These are phyloP conservation scores for Balamuthia mandrillaris DNA, from an alignment of 208 protist genomes.

Conservation along the genomic window DNA sequence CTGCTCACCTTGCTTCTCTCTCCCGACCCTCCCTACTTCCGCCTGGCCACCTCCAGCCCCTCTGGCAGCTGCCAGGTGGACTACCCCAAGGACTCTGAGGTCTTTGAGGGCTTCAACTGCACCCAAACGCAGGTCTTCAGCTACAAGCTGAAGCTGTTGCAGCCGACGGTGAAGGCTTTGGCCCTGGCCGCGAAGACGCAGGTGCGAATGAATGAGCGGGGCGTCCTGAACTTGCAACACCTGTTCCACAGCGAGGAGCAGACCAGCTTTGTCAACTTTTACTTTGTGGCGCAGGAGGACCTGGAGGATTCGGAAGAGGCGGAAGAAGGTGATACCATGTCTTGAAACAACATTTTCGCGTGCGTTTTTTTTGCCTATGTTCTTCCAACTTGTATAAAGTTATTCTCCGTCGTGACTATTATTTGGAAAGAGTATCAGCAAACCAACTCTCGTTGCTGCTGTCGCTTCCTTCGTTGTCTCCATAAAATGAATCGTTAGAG, in stretches of 20 bases:
- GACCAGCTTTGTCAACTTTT: constrained; percentile 16
- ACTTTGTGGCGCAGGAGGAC: background rate
- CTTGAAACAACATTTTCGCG: no score
- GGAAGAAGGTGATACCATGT: no score
- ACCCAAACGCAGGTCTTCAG: background rate
- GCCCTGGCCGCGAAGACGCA: background rate
- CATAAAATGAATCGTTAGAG: no score
- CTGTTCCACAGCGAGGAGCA: constrained; percentile 11
- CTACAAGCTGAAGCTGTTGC: constrained; percentile 17
- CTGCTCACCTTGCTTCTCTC: constrained; percentile 11
- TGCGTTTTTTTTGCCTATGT: no score
- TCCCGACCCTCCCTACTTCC: background rate
- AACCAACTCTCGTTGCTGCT: no score
- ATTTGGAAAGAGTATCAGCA: no score
- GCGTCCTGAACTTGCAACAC: constrained; percentile 7
- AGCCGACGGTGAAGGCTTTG: constrained; percentile 14
- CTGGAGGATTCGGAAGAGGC: no score
- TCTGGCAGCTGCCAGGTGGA: constrained; percentile 12
- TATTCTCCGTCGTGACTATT: no score
- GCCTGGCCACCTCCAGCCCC: constrained; percentile 1
- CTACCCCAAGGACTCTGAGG: background rate
- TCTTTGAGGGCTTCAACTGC: constrained; percentile 5
- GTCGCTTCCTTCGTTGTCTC: no score
- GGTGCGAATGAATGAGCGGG: constrained; percentile 18
- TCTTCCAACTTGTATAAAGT: no score